phyloP scores from a whole-genome alignment of 768 basidiomycete species.

The Russula sp. region DNA sequence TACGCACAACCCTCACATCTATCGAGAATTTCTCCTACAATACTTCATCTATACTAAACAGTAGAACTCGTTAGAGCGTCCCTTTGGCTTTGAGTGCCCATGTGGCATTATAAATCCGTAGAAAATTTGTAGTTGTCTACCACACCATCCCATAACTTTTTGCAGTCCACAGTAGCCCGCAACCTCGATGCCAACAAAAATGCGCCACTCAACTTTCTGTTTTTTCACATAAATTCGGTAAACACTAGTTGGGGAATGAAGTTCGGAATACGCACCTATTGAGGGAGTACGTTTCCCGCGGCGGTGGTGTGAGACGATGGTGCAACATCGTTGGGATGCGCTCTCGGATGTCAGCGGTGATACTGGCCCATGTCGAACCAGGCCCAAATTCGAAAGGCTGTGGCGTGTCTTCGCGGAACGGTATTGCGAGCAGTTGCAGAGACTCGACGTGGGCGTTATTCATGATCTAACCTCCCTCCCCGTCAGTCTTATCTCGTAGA shows the following conservation, averaged over 20 bases:
- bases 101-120: conserved; percentile 16
- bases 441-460: conserved; percentile 78
- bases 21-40: not conserved
- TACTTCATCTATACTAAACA: not conserved
- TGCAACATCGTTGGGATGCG: conserved; percentile 87
- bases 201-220: conserved; percentile 74
- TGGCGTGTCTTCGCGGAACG: conserved; percentile 58
- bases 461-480: conserved; percentile 51
- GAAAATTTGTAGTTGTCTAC: conserved; percentile 35
- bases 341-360: conserved; percentile 69
- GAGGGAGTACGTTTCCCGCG: conserved; percentile 88
- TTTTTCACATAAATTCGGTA: not conserved
- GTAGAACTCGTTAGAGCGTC: conserved; percentile 3
- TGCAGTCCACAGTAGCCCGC: conserved; percentile 65
- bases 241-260: not conserved
- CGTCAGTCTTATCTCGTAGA: not conserved
- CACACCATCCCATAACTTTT: conserved; percentile 66
- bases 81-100: not conserved
- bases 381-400: conserved; percentile 80
- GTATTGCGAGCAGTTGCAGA: conserved; percentile 76
- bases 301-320: conserved; percentile 86
- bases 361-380: conserved; percentile 53
- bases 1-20: not conserved
- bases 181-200: conserved; percentile 75
- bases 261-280: conserved; percentile 52